Evolutionary conservation across 345 rosid genomes (phyloP), one percentile per base, ranked within the genome.

Genomic region (Jatropha curcas): DNA sequence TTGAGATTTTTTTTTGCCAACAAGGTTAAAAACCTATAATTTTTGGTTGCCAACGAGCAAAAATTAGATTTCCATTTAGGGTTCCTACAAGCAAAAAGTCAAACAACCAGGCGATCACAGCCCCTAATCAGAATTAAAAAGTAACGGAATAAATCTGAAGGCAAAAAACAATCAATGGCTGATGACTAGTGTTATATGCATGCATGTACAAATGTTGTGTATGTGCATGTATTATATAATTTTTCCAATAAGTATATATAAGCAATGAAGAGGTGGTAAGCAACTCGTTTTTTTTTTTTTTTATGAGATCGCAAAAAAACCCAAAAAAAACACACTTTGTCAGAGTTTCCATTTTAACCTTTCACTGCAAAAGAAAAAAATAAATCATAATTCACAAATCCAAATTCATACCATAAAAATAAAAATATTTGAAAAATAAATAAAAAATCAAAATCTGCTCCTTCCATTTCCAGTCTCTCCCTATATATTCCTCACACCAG

Each of bases 401-500:
- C 35, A 81, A 59, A 39, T 19, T 22, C 20, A 39, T n/a, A 33
- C 39, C 13, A 1, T 35, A 20, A 48, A 20, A 28, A 52, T 28
- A 30, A 6, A 14, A 34, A 5, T 35, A 34, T 64, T 45, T n/a
- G 43, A 67, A 35, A n/a, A 30, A 22, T 33, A 45, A 53, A 41
- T 43, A 19, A 37, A 34, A 25, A 52, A 41, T 10, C 14, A 61
- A 71, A 62, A 68, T 50, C 45, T 67, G 24, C 69, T 20, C 68
- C 62, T 74, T 66, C 82, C 74, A 72, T 73, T 70, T n/a, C 70
- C 64, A 72, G 65, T 65, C 67, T 67, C 68, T 76, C 65, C 72
- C 63, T 84, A 84, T 86, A 84, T 73, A 82, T 73, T 85, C 78
- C 73, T 70, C 71, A 61, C 80, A 71, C 77, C 84, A 51, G 24